Conservation (phyloP, 2,329 filamentous ascomycete genomes). For the Aschersonia sp. region DNA sequence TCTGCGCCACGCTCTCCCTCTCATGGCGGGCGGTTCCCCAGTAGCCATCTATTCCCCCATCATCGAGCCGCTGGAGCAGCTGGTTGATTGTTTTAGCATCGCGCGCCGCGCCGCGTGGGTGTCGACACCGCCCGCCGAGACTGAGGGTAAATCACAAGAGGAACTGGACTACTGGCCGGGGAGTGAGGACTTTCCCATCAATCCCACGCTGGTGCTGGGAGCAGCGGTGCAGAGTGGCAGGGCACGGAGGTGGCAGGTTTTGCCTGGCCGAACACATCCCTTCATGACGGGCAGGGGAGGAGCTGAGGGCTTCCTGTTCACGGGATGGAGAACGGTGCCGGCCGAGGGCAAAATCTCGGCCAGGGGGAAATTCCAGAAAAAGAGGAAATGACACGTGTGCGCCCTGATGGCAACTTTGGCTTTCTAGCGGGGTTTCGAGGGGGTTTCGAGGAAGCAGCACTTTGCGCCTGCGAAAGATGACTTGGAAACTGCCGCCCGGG, state of each 20-base stretch:
- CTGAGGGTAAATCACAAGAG: conserved; percentile 26
- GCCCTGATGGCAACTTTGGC: too few relatives aligned
- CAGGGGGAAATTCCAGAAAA: conserved; percentile 63
- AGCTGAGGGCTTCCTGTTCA: conserved; percentile 82
- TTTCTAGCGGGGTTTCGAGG: too few relatives aligned
- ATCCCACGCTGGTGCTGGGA: conserved; percentile 71
- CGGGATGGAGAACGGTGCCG: conserved; percentile 67
- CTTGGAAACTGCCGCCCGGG: too few relatives aligned
- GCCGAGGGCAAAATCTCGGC: conserved; percentile 69
- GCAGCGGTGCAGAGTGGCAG: conserved; percentile 69
- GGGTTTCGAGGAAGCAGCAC: too few relatives aligned
- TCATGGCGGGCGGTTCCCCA: conserved; percentile 70
- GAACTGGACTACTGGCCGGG: conserved; percentile 43
- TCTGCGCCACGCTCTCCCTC: conserved; percentile 59
- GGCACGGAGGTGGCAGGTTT: conserved; percentile 73
- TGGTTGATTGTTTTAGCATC: conserved; percentile 77
- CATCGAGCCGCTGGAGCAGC: conserved; percentile 61
- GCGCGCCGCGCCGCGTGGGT: conserved; percentile 65
- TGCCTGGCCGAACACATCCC: conserved; percentile 85
- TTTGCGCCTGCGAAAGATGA: too few relatives aligned
- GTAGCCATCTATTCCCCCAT: conserved; percentile 75
- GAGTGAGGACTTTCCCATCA: conserved; percentile 69
- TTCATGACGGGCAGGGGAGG: conserved; percentile 83
- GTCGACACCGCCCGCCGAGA: conserved; percentile 31
- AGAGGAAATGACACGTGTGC: conserved; percentile 20